Evolutionary conservation across 2,329 filamentous ascomycete species (phyloP), one percentile per base, ranked within the genome.

Genomic region (Blastomyces parvus): DNA sequence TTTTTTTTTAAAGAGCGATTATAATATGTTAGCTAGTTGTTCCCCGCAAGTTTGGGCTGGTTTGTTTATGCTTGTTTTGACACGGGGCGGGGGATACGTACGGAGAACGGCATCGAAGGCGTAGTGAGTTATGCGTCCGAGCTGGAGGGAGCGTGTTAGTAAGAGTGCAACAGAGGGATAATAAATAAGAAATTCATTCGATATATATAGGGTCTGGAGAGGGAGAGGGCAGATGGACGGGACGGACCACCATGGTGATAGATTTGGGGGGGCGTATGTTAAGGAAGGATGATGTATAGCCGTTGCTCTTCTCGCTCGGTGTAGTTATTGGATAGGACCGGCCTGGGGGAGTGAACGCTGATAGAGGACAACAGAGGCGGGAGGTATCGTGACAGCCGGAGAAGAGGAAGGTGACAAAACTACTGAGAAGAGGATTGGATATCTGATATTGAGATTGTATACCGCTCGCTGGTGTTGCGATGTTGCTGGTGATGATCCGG

Each of bases 61-160:
- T 30, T 27, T 27, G 46, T 42, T 55, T 55, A 3, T n/a, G 50
- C 6, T 19, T 55, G 27, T 11, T 33, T 36, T 42, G 46, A 52
- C 48, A 64, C 63, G 57, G 57, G 50, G 53, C 57, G 53, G 55
- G 48, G 53, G 30, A 33, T 53, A 82, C 88, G 71, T 85, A 94
- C 90, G 82, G 71, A 97, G 86, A 70, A 97, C 91, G 67, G 93
- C 93, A 79, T 97, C 93, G 77, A 97, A 93, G 73, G 91, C 90
- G 81, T 95, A 96, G 81, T 97, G 93, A 76, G 90, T 89, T 73
- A 97, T 80, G 78, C 89, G 88, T 82, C 92, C 93, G 79, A 97
- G 83, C 93, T 97, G 87, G 79, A 85, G 70, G 87, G 79, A 76
- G 83, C 85, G 79, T 59, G 84, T 78, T 86, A 81, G 79, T 86